A percentile compares a stretch with the other conserved stretches of the same genome.
Evolutionary conservation across 352 stramenopile genomes (phyloP).

Genomic region (Lagenidium giganteum): DNA sequence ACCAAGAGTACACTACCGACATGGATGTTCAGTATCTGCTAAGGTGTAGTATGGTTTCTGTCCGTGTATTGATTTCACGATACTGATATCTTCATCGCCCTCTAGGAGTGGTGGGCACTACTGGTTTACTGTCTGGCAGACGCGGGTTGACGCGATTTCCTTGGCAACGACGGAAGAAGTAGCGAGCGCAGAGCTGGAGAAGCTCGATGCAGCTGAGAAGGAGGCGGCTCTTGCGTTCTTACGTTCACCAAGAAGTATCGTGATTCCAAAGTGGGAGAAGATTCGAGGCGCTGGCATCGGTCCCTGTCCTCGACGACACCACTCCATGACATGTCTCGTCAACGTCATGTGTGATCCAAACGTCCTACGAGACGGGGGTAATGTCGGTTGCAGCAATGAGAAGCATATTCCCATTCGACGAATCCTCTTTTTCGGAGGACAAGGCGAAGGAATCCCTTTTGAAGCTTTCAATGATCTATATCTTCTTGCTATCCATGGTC

Average conservation of each 20-base stretch:
- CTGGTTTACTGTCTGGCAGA: conserved; percentile 64
- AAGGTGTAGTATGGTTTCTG: conserved; percentile 10
- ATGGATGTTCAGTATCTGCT: conserved; percentile 31
- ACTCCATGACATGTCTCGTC: conserved; percentile 59
- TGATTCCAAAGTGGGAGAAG: conserved; percentile 54
- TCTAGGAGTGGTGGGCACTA: conserved; percentile 65
- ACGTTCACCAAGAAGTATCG: conserved; percentile 26
- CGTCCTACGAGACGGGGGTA: conserved; percentile 10
- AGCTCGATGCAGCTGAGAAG: background rate
- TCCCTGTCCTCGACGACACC: conserved; percentile 49
- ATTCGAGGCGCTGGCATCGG: conserved; percentile 30
- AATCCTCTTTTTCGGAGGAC: conserved; percentile 62
- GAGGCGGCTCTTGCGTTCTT: conserved; percentile 31
- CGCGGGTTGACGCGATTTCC: conserved; percentile 4
- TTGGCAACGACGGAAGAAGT: conserved; percentile 1
- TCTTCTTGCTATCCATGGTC: conserved; percentile 31
- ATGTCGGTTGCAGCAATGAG: background rate
- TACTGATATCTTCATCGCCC: background rate
- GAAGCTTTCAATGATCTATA: conserved; percentile 61
- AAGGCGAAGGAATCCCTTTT: conserved; percentile 63
- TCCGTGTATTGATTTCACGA: background rate
- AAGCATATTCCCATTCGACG: conserved; percentile 25
- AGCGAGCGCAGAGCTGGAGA: background rate
- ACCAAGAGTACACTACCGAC: conserved; percentile 60
- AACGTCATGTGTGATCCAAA: conserved; percentile 18